Percentiles rank a stretch among this genome's conserved stretches.
Conservation (phyloP, 2,329 filamentous ascomycete species). For the Scedosporium aurantiacum region DNA sequence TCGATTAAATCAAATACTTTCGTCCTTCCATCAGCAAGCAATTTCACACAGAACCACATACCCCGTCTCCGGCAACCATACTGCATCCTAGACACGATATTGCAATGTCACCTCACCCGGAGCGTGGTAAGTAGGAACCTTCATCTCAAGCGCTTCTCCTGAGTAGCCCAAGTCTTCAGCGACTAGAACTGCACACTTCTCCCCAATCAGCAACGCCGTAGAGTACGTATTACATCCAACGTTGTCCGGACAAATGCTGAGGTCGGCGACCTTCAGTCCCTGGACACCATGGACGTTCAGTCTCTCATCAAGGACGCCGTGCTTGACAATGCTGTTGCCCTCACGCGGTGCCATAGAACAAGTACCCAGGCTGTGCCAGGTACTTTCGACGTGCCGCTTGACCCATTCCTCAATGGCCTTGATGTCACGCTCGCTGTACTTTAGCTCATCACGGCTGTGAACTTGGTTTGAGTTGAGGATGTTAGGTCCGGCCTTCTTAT, state of each 20-base stretch:
- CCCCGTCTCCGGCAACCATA: no score
- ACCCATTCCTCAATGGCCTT: slow-evolving; percentile 58
- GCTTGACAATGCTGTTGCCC: slow-evolving; percentile 71
- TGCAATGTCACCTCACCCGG: slow-evolving; percentile 34
- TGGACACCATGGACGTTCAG: slow-evolving; percentile 44
- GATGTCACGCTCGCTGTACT: slow-evolving; percentile 55
- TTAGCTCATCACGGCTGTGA: slow-evolving; percentile 48
- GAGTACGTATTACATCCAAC: slow-evolving; percentile 31
- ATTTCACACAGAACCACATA: no score
- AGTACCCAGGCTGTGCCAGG: slow-evolving; percentile 32
- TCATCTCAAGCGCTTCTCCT: slow-evolving; percentile 65
- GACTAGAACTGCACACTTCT: slow-evolving; percentile 57
- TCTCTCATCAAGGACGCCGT: slow-evolving; percentile 66
- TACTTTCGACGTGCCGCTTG: slow-evolving; percentile 64
- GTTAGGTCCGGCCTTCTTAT: slow-evolving; percentile 31
- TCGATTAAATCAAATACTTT: no score
- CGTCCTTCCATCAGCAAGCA: no score
- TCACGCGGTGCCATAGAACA: slow-evolving; percentile 68
- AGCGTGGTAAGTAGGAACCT: slow-evolving; percentile 53
- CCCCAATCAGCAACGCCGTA: slow-evolving; percentile 32
- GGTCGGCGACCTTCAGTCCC: slow-evolving; percentile 27
- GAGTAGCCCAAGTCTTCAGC: slow-evolving; percentile 67
- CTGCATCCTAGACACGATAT: slow-evolving; percentile 25
- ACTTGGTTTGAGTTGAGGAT: slow-evolving; percentile 55
- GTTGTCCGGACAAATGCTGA: slow-evolving; percentile 27